These are phyloP conservation scores for Linnemannia zychae DNA, from an alignment of 192 early-diverging fungal species.

Conservation along the genomic window DNA sequence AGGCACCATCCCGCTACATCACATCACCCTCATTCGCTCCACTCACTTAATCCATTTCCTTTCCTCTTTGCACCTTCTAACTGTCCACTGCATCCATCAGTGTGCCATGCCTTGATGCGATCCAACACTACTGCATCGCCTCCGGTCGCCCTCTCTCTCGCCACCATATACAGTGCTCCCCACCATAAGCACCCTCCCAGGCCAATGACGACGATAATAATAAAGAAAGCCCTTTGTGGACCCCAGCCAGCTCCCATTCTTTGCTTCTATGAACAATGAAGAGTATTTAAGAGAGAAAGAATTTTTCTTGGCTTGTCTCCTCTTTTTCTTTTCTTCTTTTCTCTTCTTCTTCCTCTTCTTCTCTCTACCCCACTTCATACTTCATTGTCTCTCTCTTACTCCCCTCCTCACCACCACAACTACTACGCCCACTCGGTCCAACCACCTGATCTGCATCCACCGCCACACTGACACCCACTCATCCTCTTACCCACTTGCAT, in stretches of 20 bases:
- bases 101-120: background rate
- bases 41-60: background rate
- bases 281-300: background rate
- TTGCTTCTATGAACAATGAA: background rate
- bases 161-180: background rate
- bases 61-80: background rate
- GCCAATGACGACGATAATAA: background rate
- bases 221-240: background rate
- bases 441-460: background rate
- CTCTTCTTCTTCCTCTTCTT: background rate
- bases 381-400: background rate
- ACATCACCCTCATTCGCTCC: background rate
- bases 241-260: background rate
- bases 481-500: background rate
- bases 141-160: background rate
- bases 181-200: no score
- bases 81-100: background rate
- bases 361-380: background rate
- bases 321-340: background rate
- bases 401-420: background rate
- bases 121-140: background rate
- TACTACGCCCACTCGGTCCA: background rate
- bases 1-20: conserved; percentile 2
- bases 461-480: background rate
- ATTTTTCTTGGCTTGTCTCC: background rate